These are phyloP conservation scores for Cyclostephanos invisitatus DNA, from an alignment of 108 stramenopile species.

Conservation along the genomic window DNA sequence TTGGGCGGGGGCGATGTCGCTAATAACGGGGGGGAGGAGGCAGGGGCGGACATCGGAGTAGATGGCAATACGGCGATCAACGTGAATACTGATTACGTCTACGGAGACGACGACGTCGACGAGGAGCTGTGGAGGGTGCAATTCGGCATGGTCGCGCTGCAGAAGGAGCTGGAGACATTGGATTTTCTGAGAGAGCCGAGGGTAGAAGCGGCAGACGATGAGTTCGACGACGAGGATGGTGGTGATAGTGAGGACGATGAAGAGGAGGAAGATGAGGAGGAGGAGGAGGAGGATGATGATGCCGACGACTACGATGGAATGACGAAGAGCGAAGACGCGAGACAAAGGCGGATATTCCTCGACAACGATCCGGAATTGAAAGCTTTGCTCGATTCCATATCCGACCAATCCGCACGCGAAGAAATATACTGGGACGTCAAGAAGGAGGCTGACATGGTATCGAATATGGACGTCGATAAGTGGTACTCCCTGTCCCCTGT, in stretches of 20 bases:
- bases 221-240: not conserved
- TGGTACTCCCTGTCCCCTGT: constrained; percentile 21
- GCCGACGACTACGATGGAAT: constrained; percentile 2
- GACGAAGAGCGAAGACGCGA: constrained; percentile 2
- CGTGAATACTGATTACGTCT: not conserved
- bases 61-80: not conserved
- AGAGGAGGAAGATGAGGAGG: not conserved
- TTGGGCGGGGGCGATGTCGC: not conserved
- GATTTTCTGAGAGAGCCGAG: not conserved
- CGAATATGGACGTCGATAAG: constrained; percentile 7
- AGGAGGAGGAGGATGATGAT: constrained; percentile 8
- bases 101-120: not conserved
- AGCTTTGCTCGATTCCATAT: constrained; percentile 5
- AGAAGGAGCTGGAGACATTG: constrained; percentile 9
- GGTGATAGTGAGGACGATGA: constrained; percentile 11
- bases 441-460: not conserved
- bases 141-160: constrained; percentile 3
- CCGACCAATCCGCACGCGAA: not conserved
- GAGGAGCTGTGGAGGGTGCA: not conserved
- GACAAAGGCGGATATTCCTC: constrained; percentile 12
- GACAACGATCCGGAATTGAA: constrained; percentile 12
- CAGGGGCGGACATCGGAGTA: not conserved
- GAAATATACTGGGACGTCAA: constrained; percentile 7
- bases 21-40: not conserved
- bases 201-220: not conserved